Conservation (phyloP, 768 basidiomycete species). For the Tephrocybe sp. region DNA sequence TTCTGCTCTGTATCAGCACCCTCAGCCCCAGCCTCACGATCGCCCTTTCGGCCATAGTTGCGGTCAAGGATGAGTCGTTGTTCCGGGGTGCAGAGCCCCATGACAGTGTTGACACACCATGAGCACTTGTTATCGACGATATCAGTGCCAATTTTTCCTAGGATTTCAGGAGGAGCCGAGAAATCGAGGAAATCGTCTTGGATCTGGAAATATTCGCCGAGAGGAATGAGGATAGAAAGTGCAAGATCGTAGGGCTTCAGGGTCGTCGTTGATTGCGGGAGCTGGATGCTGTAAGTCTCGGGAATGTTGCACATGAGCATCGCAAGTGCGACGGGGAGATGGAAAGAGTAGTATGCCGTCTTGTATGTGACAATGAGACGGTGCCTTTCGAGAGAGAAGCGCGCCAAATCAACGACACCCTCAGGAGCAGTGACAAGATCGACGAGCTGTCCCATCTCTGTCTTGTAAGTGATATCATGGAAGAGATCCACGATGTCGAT, state of each 20-base stretch:
- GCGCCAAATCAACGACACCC: slow-evolving; percentile 77
- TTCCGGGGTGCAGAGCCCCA: slow-evolving; percentile 51
- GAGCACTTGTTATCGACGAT: slow-evolving; percentile 99
- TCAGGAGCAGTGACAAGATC: slow-evolving; percentile 96
- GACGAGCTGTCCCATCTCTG: slow-evolving; percentile 94
- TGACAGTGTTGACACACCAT: slow-evolving; percentile 91
- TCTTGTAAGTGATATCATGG: slow-evolving; percentile 87
- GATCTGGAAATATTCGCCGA: slow-evolving; percentile 98
- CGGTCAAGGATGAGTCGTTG: slow-evolving; percentile 59
- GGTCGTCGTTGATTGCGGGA: slow-evolving; percentile 16
- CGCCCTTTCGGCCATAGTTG: slow-evolving; percentile 46
- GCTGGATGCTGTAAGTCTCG: slow-evolving; percentile 36
- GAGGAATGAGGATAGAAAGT: slow-evolving; percentile 77
- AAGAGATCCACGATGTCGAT: slow-evolving; percentile 88
- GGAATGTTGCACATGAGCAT: slow-evolving; percentile 76
- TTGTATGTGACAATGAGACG: slow-evolving; percentile 94
- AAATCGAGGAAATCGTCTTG: slow-evolving; percentile 98
- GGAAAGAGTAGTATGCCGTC: slow-evolving; percentile 97
- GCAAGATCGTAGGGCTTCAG: slow-evolving; percentile 70
- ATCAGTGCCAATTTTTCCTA: slow-evolving; percentile 97
- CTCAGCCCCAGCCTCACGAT: slow-evolving; percentile 21
- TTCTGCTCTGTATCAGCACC: slow-evolving; percentile 17
- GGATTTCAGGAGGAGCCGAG: slow-evolving; percentile 82
- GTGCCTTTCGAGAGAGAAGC: slow-evolving; percentile 88
- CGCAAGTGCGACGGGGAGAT: slow-evolving; percentile 94